Percentiles rank a stretch among this genome's conserved stretches.
phyloP scores from a whole-genome alignment of 163 green algal genomes.

The Coccomyxa subellipsoidea region DNA sequence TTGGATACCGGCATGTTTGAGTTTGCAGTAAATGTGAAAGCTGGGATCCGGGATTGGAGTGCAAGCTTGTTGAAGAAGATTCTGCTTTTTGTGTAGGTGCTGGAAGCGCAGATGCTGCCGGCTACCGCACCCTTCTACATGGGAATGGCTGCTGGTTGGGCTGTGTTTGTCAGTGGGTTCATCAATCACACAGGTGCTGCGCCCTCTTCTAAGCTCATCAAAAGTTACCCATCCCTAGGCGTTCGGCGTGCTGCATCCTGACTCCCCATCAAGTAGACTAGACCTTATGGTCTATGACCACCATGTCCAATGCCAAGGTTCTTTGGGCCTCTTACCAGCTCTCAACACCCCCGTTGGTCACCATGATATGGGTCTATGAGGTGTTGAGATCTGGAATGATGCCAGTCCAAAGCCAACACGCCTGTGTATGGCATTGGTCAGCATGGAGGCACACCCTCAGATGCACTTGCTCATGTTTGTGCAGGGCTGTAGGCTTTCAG shows the following conservation, averaged over 20 bases:
- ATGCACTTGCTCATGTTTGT: no score
- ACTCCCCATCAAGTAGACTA: neutral
- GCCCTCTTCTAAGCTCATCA: neutral
- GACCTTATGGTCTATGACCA: neutral
- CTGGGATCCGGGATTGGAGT: no score
- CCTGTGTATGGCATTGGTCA: no score
- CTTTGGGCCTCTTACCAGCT: neutral
- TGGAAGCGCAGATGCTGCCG: slow-evolving; percentile 18
- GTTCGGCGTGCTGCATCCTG: neutral
- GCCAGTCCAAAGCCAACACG: no score
- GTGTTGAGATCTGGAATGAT: no score
- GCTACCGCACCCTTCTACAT: slow-evolving; percentile 16
- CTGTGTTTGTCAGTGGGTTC: neutral
- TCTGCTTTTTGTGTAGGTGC: neutral
- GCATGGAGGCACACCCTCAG: no score
- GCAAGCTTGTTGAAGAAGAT: no score
- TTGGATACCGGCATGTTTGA: no score
- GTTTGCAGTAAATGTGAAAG: no score
- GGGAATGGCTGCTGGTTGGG: slow-evolving; percentile 12
- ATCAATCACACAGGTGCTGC: neutral
- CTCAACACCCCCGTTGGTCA: neutral
- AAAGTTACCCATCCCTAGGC: neutral
- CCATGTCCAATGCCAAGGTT: neutral
- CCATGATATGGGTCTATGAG: no score
- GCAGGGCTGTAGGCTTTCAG: no score